A percentile compares a stretch with the other conserved stretches of the same genome.
These are phyloP conservation scores for Heracleum sosnowskyi DNA, from an alignment of 129 eudicot species.

Conservation along the genomic window DNA sequence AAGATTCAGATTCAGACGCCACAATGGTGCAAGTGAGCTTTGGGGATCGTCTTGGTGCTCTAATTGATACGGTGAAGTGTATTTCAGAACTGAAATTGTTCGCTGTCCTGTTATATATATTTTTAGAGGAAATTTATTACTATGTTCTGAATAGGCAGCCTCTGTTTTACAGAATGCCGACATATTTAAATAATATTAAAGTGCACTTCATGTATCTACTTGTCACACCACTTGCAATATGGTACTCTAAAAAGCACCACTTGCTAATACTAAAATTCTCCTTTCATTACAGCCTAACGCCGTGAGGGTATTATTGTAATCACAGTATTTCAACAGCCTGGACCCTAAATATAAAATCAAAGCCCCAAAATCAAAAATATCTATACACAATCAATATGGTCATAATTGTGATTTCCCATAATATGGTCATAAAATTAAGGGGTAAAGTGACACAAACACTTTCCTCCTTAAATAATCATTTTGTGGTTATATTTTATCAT, in stretches of 20 bases:
- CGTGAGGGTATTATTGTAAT: neutral
- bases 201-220: neutral
- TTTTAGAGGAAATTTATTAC: neutral
- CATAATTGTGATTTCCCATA: neutral
- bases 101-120: neutral
- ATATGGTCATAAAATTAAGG: too few relatives aligned
- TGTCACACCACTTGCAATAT: neutral
- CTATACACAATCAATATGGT: neutral
- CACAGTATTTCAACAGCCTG: neutral
- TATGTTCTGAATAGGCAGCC: neutral
- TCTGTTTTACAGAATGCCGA: neutral
- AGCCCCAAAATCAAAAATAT: neutral
- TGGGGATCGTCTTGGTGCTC: constrained; percentile 97
- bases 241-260: neutral
- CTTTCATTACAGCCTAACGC: neutral
- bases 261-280: neutral
- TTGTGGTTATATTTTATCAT: neutral
- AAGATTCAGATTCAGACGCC: constrained; percentile 72
- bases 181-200: neutral
- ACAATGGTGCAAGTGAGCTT: constrained; percentile 88
- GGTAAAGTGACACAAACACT: too few relatives aligned
- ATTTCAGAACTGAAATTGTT: neutral
- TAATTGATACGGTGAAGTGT: constrained; percentile 74
- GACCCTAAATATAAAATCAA: neutral
- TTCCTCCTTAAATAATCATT: neutral